These are phyloP conservation scores for Volvox carteri DNA, from an alignment of 163 green algal species.

Conservation along the genomic window DNA sequence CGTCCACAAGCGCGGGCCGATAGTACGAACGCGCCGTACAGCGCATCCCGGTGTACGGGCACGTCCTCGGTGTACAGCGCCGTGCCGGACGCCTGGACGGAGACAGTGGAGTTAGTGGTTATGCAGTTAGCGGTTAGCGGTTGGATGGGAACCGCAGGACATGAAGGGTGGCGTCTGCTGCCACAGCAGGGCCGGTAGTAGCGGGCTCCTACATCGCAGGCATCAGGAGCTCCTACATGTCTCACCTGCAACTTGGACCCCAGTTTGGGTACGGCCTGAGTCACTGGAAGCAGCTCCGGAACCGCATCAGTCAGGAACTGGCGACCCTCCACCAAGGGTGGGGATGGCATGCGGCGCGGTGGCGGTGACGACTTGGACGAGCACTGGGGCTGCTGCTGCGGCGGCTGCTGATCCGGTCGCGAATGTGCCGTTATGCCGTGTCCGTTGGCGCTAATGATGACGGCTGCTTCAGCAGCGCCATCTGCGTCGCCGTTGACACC, in stretches of 20 bases:
- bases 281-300: slow-evolving; percentile 55
- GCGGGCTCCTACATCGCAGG: too few relatives aligned
- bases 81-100: slow-evolving; percentile 68
- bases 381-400: too few relatives aligned
- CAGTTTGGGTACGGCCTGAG: slow-evolving; percentile 63
- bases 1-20: slow-evolving; percentile 11
- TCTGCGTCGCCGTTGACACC: not conserved
- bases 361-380: not conserved
- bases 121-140: too few relatives aligned
- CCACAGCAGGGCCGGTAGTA: too few relatives aligned
- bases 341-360: slow-evolving; percentile 35
- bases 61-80: slow-evolving; percentile 71
- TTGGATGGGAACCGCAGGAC: too few relatives aligned
- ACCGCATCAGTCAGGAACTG: slow-evolving; percentile 54
- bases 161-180: too few relatives aligned
- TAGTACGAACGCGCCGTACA: slow-evolving; percentile 66
- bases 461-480: not conserved
- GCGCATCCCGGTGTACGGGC: slow-evolving; percentile 26
- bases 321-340: slow-evolving; percentile 22
- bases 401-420: too few relatives aligned
- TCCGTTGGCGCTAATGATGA: not conserved
- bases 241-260: slow-evolving; percentile 66
- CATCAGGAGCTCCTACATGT: too few relatives aligned
- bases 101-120: too few relatives aligned
- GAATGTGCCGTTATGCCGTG: too few relatives aligned